These are phyloP conservation scores for Fusarium algeriense DNA, from an alignment of 2,329 filamentous ascomycete species.

Conservation along the genomic window DNA sequence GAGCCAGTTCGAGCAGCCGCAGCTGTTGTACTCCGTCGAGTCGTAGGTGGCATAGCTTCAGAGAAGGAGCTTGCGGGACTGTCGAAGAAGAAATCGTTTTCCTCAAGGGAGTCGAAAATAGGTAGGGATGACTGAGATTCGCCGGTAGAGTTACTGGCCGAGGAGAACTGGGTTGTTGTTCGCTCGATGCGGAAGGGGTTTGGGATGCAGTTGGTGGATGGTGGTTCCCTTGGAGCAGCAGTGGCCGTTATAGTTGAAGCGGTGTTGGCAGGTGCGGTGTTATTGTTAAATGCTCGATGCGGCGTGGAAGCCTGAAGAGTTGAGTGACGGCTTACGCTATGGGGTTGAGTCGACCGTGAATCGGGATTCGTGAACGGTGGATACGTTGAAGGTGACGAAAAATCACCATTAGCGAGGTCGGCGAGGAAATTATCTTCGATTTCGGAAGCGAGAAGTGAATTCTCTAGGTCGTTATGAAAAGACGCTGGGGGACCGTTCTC, in stretches of 20 bases:
- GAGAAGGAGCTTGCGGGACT: conserved; percentile 48
- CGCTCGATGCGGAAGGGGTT: conserved; percentile 33
- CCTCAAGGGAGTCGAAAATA: conserved; percentile 49
- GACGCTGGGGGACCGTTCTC: conserved; percentile 6
- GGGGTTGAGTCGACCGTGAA: conserved; percentile 27
- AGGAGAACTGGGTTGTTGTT: conserved; percentile 41
- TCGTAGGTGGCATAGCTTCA: conserved; percentile 47
- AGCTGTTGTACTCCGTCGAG: conserved; percentile 35
- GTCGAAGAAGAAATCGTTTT: conserved; percentile 42
- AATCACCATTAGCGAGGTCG: conserved; percentile 47
- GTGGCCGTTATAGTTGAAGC: conserved; percentile 4
- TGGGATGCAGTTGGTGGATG: conserved; percentile 39
- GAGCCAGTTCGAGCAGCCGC: conserved; percentile 24
- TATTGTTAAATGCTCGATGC: conserved; percentile 29
- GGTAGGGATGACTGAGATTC: conserved; percentile 46
- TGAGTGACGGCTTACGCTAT: conserved; percentile 23
- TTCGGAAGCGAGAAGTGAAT: conserved; percentile 14
- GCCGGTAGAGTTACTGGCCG: conserved; percentile 37
- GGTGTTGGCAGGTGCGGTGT: not conserved
- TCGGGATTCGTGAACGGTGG: conserved; percentile 45
- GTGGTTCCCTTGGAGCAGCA: conserved; percentile 40
- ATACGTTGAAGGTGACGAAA: conserved; percentile 55
- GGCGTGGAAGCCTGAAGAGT: conserved; percentile 38
- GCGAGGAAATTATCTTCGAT: conserved; percentile 45
- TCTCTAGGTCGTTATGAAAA: conserved; percentile 9